Evolutionary conservation across 805 yeast species (phyloP), one percentile per base, ranked within the genome.

Genomic region (Jamesozyma lodderae): DNA sequence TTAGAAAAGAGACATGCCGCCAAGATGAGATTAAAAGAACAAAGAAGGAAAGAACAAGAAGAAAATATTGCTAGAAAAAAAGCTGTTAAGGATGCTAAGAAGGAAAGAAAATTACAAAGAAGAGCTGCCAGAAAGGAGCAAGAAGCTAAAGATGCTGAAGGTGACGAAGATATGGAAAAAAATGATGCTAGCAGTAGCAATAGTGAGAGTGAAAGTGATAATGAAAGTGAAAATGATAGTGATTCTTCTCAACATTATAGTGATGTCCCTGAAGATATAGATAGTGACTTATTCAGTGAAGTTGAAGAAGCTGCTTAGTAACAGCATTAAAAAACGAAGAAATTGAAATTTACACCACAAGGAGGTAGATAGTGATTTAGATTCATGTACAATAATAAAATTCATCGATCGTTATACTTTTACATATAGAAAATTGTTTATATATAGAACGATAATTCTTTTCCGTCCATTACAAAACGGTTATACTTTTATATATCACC

Each of bases 31-130:
- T 63, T 81, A 50, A 83, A 79, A 61, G 81, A 72, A 22, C 69
- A 75, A 51, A 75, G 96, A 64, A 75, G 81, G 57, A 75, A 76
- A 47, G 78, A 73, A 52, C 96, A 88, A 62, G 77, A 76, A 48
- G 88, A 72, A 32, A 84, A 87, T 54, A 81, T 88, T 37, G 72
- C 77, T 17, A 75, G 73, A 39, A 88, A 82, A 70, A 74, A 75
- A 46, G 86, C 78, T 35, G 79, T 70, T 53, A 81, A 81, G 55
- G 78, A 74, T 30, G 82, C 77, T 8, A 83, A 81, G 66, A 79
- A 79, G 50, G 76, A 77, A 40, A 75, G 94, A 51, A 71, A 75
- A 62, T 63, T 70, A 63, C 74, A 70, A 49, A 64, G 79, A 67
- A 55, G 72, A 59, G 65, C 55, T 41, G 63, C 57, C 18, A 53